A percentile compares a stretch with the other conserved stretches of the same genome.
phyloP scores from a whole-genome alignment of 1,284 basidiomycete species.

The Ustilago sp. region DNA sequence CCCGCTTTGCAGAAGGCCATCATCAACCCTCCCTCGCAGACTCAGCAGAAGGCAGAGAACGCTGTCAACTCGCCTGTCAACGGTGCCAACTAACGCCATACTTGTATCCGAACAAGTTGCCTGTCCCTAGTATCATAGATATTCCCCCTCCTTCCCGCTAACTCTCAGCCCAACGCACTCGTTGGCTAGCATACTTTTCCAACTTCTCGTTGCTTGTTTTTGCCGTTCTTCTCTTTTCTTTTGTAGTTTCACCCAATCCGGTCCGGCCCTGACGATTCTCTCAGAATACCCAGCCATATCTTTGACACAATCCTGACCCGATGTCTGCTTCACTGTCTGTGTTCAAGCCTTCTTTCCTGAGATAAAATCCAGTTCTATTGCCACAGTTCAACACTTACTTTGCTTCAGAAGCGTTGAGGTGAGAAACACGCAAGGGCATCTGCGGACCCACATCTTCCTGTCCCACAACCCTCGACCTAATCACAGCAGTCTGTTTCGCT shows the following conservation, averaged over 20 bases:
- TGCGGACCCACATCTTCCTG: conserved; percentile 58
- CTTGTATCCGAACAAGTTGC: neutral
- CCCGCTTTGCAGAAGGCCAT: conserved; percentile 66
- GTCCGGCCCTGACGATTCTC: conserved; percentile 28
- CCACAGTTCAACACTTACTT: neutral
- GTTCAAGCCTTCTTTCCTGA: neutral
- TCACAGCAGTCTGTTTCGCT: conserved; percentile 50
- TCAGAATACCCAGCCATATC: conserved; percentile 30
- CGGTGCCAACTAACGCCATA: conserved; percentile 18
- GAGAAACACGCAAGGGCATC: conserved; percentile 51
- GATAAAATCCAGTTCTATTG: neutral
- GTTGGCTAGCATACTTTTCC: neutral
- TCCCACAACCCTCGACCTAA: conserved; percentile 41
- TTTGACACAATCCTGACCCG: neutral
- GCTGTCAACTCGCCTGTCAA: conserved; percentile 21
- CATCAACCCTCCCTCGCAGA: conserved; percentile 37
- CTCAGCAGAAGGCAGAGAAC: conserved; percentile 26
- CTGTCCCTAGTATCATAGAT: neutral
- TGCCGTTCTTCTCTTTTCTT: conserved; percentile 3
- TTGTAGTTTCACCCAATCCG: conserved; percentile 10
- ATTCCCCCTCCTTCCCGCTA: too few relatives aligned
- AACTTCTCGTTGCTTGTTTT: neutral
- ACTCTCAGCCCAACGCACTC: too few relatives aligned
- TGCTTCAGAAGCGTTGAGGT: conserved; percentile 10
- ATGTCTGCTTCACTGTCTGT: neutral